phyloP scores from a whole-genome alignment of 2,329 filamentous ascomycete species.

The Penicillium sp. region DNA sequence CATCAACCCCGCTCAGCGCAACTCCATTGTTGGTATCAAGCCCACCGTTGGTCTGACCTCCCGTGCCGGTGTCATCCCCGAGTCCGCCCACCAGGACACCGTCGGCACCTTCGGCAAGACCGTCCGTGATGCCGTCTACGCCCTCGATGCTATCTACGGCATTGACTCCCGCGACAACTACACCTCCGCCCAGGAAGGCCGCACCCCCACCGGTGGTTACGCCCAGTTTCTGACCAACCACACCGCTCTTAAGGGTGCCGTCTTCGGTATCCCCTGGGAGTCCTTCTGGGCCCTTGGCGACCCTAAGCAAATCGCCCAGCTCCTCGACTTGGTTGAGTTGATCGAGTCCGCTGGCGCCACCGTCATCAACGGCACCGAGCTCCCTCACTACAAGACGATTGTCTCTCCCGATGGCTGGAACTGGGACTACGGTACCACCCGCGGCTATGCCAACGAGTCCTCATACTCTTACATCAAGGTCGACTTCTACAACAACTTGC shows the following conservation, averaged over 20 bases:
- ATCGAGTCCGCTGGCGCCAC: conserved; percentile 63
- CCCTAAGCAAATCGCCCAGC: conserved; percentile 52
- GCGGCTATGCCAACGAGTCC: conserved; percentile 67
- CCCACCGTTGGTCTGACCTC: conserved; percentile 73
- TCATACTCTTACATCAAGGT: conserved; percentile 72
- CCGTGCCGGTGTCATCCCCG: conserved; percentile 62
- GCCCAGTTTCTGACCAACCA: conserved; percentile 55
- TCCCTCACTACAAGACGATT: conserved; percentile 61
- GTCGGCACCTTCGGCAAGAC: conserved; percentile 67
- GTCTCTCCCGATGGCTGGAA: conserved; percentile 69
- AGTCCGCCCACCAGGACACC: conserved; percentile 65
- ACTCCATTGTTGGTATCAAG: conserved; percentile 70
- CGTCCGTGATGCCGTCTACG: conserved; percentile 65
- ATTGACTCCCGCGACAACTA: conserved; percentile 64
- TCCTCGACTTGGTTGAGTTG: conserved; percentile 53
- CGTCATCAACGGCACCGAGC: conserved; percentile 67
- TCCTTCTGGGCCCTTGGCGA: conserved; percentile 67
- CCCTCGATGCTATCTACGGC: conserved; percentile 67
- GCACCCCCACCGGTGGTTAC: conserved; percentile 58
- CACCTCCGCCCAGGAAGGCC: conserved; percentile 56
- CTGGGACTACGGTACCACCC: conserved; percentile 65
- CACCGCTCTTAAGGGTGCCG: conserved; percentile 57
- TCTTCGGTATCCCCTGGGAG: conserved; percentile 69
- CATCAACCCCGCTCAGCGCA: conserved; percentile 69
- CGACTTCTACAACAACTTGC: conserved; percentile 60